Evolutionary conservation across 2,329 filamentous ascomycete genomes (phyloP).

Genomic region (Aspergillus sp.): DNA sequence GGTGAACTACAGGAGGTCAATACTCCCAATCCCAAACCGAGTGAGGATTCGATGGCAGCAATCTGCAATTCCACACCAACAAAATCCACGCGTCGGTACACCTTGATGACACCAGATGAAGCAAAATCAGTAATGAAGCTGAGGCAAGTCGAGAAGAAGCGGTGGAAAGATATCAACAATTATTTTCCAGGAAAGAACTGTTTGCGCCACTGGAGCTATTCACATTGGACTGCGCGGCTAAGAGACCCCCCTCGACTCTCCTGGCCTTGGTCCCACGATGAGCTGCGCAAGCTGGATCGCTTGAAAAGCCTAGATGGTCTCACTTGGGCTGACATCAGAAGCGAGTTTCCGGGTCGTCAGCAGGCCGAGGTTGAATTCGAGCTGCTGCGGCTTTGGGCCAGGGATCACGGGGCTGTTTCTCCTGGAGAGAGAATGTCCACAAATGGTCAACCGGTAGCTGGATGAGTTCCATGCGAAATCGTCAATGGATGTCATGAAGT

Average conservation of each 20-base stretch:
- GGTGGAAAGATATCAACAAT: slow-evolving; percentile 22
- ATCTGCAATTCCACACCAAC: slow-evolving; percentile 10
- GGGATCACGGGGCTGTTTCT: too few species aligned
- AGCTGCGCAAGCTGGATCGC: slow-evolving; percentile 16
- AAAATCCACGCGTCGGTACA: slow-evolving; percentile 8
- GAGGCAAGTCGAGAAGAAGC: slow-evolving; percentile 18
- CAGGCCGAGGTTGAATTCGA: slow-evolving; percentile 25
- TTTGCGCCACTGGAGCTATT: slow-evolving; percentile 17
- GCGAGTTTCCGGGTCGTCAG: slow-evolving; percentile 19
- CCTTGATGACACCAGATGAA: slow-evolving; percentile 22
- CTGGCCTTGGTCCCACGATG: slow-evolving; percentile 20
- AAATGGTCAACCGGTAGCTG: too few species aligned
- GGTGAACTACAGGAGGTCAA: not conserved
- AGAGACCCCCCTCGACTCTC: slow-evolving; percentile 17
- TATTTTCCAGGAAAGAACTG: slow-evolving; percentile 15
- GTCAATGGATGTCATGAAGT: too few species aligned
- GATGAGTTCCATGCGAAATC: too few species aligned
- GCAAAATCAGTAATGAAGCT: slow-evolving; percentile 21
- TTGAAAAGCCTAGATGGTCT: slow-evolving; percentile 19
- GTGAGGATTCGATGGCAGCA: slow-evolving; percentile 1
- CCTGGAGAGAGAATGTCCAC: too few species aligned
- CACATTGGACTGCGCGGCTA: slow-evolving; percentile 21
- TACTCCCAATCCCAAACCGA: slow-evolving; percentile 1
- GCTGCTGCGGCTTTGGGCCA: slow-evolving; percentile 24
- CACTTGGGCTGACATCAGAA: slow-evolving; percentile 21